These are phyloP conservation scores for Astrephomene gubernaculifera DNA, from an alignment of 139 green algal species.

Conservation along the genomic window DNA sequence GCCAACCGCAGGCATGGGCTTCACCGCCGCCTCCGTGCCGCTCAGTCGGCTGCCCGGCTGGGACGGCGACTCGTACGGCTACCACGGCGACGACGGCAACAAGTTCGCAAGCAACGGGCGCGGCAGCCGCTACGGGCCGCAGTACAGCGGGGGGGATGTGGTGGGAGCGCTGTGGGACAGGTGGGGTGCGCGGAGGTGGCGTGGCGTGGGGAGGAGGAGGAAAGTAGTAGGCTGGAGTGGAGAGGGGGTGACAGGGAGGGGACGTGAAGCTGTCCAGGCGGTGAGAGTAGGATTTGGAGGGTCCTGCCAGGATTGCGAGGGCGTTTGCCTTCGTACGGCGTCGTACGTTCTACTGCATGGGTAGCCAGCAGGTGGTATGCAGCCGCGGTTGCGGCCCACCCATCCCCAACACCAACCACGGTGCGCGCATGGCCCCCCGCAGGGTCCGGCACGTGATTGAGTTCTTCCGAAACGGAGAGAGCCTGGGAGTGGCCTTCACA, in stretches of 20 bases:
- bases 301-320: no score
- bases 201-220: no score
- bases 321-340: background rate
- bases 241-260: no score
- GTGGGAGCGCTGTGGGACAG: slow-evolving; percentile 57
- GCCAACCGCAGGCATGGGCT: slow-evolving; percentile 79
- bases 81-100: slow-evolving; percentile 61
- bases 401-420: background rate
- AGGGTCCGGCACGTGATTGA: slow-evolving; percentile 22
- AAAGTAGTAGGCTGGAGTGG: no score
- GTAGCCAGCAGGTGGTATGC: background rate
- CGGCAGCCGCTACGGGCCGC: slow-evolving; percentile 54
- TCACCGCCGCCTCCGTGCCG: slow-evolving; percentile 67
- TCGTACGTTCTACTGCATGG: background rate
- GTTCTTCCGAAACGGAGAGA: slow-evolving; percentile 54
- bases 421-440: background rate
- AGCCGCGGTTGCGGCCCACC: background rate
- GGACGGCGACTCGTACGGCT: slow-evolving; percentile 81
- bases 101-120: slow-evolving; percentile 68
- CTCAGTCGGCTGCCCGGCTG: slow-evolving; percentile 85
- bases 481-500: slow-evolving; percentile 84
- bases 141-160: slow-evolving; percentile 54
- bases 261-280: background rate
- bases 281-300: background rate
- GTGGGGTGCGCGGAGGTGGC: no score